Base-by-base conservation (phyloP, 495 filamentous ascomycete genomes). In the Cudoniella acicularis region DNA sequence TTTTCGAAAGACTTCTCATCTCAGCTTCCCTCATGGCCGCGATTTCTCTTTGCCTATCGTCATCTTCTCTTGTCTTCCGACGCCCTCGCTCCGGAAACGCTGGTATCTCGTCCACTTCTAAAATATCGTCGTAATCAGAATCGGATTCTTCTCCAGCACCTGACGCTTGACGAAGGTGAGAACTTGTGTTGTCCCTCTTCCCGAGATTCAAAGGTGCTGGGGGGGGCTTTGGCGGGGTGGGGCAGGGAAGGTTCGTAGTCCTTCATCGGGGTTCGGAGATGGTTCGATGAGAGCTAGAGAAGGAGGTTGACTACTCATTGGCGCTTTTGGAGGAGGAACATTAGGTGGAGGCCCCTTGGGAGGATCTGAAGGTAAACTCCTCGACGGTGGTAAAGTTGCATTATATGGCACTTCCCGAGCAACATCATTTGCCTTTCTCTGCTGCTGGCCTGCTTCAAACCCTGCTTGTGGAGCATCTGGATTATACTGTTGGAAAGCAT, bases 1-100 rank as follows among this genome's bases (percentile, higher is more conserved):
- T 87, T 69, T 83, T 85, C 6, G 85, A 91, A 42, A 78, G 67
- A 71, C 84, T 91, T 52, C 81, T 78, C 45, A 75, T 69, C 60
- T 87, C 84, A 18, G 82, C 75, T 57, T 93, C 88, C 64, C 81
- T 82, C 53, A 75, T 67, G 16, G 85, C 76, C 9, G 85, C 67
- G 6, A 81, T 79, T 70, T 92, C 90, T 40, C 92, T 84, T 49
- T 91, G 83, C 54, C 78, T 77, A 60, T 97, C 92, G 66, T 97
- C 92, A 52, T 94, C 91, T 67, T 92, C 90, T 58, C 92, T 82
- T 0, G 92, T 97, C 64, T 87, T 90, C 63, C 91, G 79, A 30
- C 92, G 80, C n/a, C 92, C 92, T 47, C 92, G 80, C 26, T 86
- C 85, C 0, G 80, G 73, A 49, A 80, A 66, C n/a, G 69, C 65